A percentile compares a stretch with the other conserved stretches of the same genome.
These are phyloP conservation scores for Strobilomyces echinocephalus DNA, from an alignment of 768 basidiomycete genomes.

Conservation along the genomic window DNA sequence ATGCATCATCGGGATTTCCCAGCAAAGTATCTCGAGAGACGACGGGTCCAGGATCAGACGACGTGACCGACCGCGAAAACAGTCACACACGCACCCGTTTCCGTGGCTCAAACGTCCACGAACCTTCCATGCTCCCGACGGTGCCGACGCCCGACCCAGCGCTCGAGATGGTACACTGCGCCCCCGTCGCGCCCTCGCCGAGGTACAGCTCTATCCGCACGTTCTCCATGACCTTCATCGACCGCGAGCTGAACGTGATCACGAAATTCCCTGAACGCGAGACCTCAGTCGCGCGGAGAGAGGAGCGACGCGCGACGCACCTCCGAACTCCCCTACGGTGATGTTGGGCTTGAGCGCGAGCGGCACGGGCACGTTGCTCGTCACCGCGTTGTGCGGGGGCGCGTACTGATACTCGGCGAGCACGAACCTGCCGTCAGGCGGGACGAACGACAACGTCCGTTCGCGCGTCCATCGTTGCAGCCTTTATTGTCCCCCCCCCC, in stretches of 20 bases:
- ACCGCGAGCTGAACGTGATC: conserved; percentile 58
- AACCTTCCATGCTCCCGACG: conserved; percentile 43
- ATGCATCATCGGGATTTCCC: conserved; percentile 68
- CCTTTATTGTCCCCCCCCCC: conserved; percentile 45
- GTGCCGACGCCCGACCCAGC: conserved; percentile 46
- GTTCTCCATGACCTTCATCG: conserved; percentile 64
- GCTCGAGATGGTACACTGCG: conserved; percentile 66
- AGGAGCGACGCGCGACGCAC: too few relatives aligned
- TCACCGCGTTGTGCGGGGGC: conserved; percentile 32
- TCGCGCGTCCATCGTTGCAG: conserved; percentile 76
- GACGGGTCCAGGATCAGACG: not conserved
- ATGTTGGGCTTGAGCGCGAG: conserved; percentile 46
- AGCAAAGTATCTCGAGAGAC: conserved; percentile 58
- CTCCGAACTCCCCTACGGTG: conserved; percentile 28
- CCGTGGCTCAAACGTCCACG: conserved; percentile 77
- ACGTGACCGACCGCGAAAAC: not conserved
- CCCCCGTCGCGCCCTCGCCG: conserved; percentile 66
- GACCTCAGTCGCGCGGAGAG: not conserved
- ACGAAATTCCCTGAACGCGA: conserved; percentile 50
- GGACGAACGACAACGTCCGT: conserved; percentile 81
- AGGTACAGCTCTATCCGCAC: conserved; percentile 68
- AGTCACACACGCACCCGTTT: conserved; percentile 42
- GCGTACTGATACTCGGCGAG: conserved; percentile 79
- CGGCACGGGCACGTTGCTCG: conserved; percentile 48
- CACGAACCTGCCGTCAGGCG: conserved; percentile 86